Base-by-base conservation (phyloP, 148 eudicot genomes). In the Rhododendron mucronatum region DNA sequence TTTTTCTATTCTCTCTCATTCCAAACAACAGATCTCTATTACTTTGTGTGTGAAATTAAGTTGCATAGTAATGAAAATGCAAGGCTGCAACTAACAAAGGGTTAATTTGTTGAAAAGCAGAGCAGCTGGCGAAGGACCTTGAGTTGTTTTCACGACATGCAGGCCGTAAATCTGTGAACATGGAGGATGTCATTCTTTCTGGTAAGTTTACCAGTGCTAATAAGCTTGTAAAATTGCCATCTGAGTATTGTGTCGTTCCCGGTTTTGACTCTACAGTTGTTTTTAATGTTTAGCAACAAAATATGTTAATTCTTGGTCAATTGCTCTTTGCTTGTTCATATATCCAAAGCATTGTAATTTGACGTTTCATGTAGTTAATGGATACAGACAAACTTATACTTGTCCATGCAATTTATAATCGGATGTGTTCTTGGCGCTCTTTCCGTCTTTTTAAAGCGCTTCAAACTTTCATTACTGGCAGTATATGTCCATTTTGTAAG, bases 121-220 rank as follows among this genome's bases (percentile, higher is more conserved):
- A 96, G 85, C 96, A 94, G 91, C 86, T 96, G 88, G 98, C 99
- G 10, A 95, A 92, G 89, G 99, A 97, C 90, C 93, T 95, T 59
- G 98, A 93, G 86, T 89, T 92, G 77, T 97, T 97, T 93, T 95
- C 98, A 53, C 98, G 91, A 82, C 99, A 95, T 89, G 99, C 93
- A 53, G 95, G 96, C 65, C 96, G 98, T 79, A 97, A 97, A 89
- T 83, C 93, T 86, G 95, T 97, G 44, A 97, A 97, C 87, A 93
- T 95, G 89, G 95, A 97, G 86, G 98, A 97, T 89, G 98, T 97
- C 82, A 95, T 95, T 86, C 94, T 95, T 83, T 91, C 95, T 85
- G 99, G 99, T 96, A 84, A 88, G 92, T 85, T 78, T 61, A 78
- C 14, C 30, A 78, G 15, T 59, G 48, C 11, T 45, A 65, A 82